Conservation (phyloP, 2,329 filamentous ascomycete species). For the Chaetothyriales sp. region DNA sequence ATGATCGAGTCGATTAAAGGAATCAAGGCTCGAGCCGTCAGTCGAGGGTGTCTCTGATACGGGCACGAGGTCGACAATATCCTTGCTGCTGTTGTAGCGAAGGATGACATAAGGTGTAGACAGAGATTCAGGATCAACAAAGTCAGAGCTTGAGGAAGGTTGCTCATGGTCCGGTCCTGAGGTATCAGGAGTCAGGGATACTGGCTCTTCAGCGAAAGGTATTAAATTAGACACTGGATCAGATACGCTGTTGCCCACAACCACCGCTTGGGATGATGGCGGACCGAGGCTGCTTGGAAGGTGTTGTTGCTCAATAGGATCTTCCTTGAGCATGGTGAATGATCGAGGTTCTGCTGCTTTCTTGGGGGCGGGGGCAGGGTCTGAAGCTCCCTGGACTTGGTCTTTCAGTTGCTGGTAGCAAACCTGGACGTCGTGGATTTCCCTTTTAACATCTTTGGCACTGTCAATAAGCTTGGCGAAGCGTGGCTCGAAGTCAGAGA, state of each 20-base stretch:
- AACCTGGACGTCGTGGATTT: slow-evolving; percentile 8
- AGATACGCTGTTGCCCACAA: neutral
- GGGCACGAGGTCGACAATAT: neutral
- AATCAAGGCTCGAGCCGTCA: slow-evolving; percentile 20
- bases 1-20: slow-evolving; percentile 24
- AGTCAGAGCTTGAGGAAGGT: slow-evolving; percentile 5
- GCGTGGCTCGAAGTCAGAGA: slow-evolving; percentile 13
- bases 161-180: slow-evolving; percentile 13
- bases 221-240: neutral
- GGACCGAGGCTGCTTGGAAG: neutral
- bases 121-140: neutral
- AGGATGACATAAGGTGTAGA: slow-evolving; percentile 12
- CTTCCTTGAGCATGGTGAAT: neutral
- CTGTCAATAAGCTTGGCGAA: slow-evolving; percentile 10
- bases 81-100: slow-evolving; percentile 4
- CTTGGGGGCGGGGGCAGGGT: neutral
- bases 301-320: neutral
- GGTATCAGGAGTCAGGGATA: slow-evolving; percentile 7
- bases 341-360: neutral
- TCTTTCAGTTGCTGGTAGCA: slow-evolving; percentile 6
- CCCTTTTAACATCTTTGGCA: slow-evolving; percentile 8
- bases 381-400: slow-evolving; percentile 6
- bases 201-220: slow-evolving; percentile 4
- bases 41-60: slow-evolving; percentile 20
- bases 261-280: neutral